Evolutionary conservation across 768 basidiomycete genomes (phyloP), one percentile per base, ranked within the genome.

Genomic region (Podaxis carcinomalis): DNA sequence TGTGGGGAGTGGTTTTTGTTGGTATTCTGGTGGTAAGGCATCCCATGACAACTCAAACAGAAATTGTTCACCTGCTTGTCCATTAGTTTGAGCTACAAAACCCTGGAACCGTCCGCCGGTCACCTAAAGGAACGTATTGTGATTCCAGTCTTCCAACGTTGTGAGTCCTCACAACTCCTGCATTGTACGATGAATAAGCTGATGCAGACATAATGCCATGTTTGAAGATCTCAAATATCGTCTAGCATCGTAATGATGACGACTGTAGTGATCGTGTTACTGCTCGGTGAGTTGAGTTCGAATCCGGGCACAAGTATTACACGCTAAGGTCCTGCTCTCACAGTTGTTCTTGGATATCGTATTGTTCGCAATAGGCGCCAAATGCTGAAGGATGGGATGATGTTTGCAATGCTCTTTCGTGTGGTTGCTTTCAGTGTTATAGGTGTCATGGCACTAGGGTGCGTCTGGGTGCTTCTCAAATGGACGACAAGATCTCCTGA

Each of bases 71-170:
- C 44, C 27, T 19, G 19, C n/a, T 25, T 49, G 28, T 21, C 23
- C 28, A 47, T 40, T 25, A 73, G 74, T 74, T 68, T 40, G 67
- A 67, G 6, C 7, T 67, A 0, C 49, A 61, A 10, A 69, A 73
- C 49, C 65, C 67, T 3, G 37, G 61, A 5, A 65, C 67, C 1
- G 67, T 72, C 14, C 51, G 58, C 16, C 67, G 59, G 63, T 68
- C 70, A 10, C 66, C 66, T 1, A 73, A 68, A 57, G 72, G 68
- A 23, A 72, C 71, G 0, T 75, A 73, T 39, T 74, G 73, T 66
- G 61, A 74, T 62, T 69, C 69, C 3, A 56, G 51, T 10, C 52
- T 71, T 23, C 57, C 64, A 10, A 51, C 58, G 0, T 57, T 70
- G 71, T 73, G 58, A 40, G 64, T 55, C 5, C n/a, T 11, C 13